phyloP scores from a whole-genome alignment of 352 stramenopile species.

The Pythium vanterpoolii region DNA sequence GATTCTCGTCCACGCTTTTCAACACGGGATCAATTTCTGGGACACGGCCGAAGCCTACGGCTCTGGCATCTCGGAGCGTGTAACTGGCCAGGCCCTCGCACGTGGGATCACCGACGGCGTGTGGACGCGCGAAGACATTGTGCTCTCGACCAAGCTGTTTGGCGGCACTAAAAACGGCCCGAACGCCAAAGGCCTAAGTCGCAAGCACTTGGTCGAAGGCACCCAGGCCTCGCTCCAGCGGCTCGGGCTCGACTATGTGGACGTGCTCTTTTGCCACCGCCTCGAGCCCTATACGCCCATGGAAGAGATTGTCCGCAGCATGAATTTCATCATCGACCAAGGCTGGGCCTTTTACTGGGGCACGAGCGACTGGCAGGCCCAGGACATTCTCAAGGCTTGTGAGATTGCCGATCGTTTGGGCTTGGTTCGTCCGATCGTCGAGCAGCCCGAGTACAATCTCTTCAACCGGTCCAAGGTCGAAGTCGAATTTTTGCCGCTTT shows the following conservation, averaged over 20 bases:
- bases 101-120: conserved; percentile 27
- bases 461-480: conserved; percentile 42
- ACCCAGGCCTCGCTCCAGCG: conserved; percentile 42
- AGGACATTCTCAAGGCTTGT: conserved; percentile 48
- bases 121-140: conserved; percentile 43
- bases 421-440: conserved; percentile 30
- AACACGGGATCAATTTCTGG: conserved; percentile 57
- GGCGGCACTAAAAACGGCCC: conserved; percentile 21
- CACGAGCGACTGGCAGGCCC: conserved; percentile 44
- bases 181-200: conserved; percentile 31
- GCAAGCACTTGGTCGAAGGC: conserved; percentile 52
- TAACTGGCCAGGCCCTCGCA: conserved; percentile 31
- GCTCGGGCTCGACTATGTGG: conserved; percentile 41
- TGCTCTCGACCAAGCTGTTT: conserved; percentile 70
- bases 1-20: conserved; percentile 9
- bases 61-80: conserved; percentile 28
- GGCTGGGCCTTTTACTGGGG: conserved; percentile 52
- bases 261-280: conserved; percentile 42
- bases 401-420: conserved; percentile 29
- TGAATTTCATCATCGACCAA: conserved; percentile 42
- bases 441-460: conserved; percentile 61
- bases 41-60: conserved; percentile 47
- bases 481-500: conserved; percentile 39
- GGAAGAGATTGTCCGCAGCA: conserved; percentile 47
- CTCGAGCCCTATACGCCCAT: conserved; percentile 30